Base-by-base conservation (phyloP, 2,329 filamentous ascomycete species). In the Monascus ruber region DNA sequence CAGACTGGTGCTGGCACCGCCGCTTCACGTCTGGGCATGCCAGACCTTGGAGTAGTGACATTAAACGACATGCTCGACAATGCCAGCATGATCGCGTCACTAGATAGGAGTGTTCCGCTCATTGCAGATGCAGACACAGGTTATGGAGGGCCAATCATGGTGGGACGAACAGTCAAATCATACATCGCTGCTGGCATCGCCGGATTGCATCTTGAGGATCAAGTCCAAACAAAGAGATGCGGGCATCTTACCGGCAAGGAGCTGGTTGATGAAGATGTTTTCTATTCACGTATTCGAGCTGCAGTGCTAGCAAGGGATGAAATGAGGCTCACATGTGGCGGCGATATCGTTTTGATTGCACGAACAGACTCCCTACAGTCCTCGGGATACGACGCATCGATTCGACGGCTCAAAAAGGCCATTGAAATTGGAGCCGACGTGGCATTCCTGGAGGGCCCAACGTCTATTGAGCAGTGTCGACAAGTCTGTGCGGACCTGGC, bases 1-100 rank as follows among this genome's bases (percentile, higher is more conserved):
- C 41, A 78, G 74, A 80, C 77, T 7, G 77, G 77, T 10, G 76
- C 77, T 24, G 77, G 77, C 32, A 79, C 75, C 1, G 68, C 69
- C 10, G 74, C 75, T 42, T 81, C 77, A 1, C 64, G 69, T 26
- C 70, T 82, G 0, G 77, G 79, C 26, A 70, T 72, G 62, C 70
- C 79, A 2, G 79, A 83, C 51, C 70, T 83, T 4, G 78, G 76
- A 33, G 62, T 82, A 8, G 71, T 74, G 2, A 74, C 75, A 1
- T 63, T 78, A 27, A 70, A 73, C 50, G 77, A 82, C 57, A 82
- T 83, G 77, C 63, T 66, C 29, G 61, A 63, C 34, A 76, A 81
- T 53, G 77, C 77, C n/a, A 65, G 69, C 37, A 81, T 81, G 74
- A 76, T 83, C 41, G 76, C 77, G 40, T 70, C 69, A 33, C 64